phyloP scores from a whole-genome alignment of 805 yeast genomes.

The Spathaspora sp. region DNA sequence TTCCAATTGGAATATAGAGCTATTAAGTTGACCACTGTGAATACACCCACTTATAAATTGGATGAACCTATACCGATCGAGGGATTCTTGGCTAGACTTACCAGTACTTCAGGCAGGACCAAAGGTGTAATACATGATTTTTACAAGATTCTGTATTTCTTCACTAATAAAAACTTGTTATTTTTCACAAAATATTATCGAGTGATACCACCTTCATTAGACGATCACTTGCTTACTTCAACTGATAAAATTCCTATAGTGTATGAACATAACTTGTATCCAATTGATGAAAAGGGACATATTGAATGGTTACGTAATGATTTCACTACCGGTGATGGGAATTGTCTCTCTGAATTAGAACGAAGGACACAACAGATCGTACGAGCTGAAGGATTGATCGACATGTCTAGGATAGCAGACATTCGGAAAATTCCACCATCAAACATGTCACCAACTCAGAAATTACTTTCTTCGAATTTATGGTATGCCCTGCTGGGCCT shows the following conservation, averaged over 20 bases:
- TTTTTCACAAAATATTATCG: constrained; percentile 52
- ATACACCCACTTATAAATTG: constrained; percentile 7
- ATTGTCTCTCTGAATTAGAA: constrained; percentile 63
- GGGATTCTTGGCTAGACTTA: constrained; percentile 67
- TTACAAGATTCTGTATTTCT: constrained; percentile 58
- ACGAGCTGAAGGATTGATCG: constrained; percentile 59
- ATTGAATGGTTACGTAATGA: constrained; percentile 60
- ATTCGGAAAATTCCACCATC: constrained; percentile 30
- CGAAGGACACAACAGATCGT: constrained; percentile 55
- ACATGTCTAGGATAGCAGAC: constrained; percentile 47
- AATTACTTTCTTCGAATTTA: constrained; percentile 20
- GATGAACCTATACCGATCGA: constrained; percentile 74
- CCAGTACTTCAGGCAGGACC: constrained; percentile 46
- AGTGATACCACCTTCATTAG: constrained; percentile 55
- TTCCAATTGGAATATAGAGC: constrained; percentile 59
- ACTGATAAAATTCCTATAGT: constrained; percentile 24
- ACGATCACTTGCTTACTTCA: constrained; percentile 12
- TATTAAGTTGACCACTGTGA: constrained; percentile 34
- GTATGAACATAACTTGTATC: constrained; percentile 53
- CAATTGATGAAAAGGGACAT: constrained; percentile 46
- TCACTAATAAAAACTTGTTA: constrained; percentile 57
- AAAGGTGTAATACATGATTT: constrained; percentile 34
- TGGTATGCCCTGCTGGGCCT: constrained; percentile 27
- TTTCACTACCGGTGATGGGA: constrained; percentile 47
- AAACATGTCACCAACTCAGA: constrained; percentile 20